phyloP scores from a whole-genome alignment of 1,284 basidiomycete species.

The Ceratobasidium sp. region DNA sequence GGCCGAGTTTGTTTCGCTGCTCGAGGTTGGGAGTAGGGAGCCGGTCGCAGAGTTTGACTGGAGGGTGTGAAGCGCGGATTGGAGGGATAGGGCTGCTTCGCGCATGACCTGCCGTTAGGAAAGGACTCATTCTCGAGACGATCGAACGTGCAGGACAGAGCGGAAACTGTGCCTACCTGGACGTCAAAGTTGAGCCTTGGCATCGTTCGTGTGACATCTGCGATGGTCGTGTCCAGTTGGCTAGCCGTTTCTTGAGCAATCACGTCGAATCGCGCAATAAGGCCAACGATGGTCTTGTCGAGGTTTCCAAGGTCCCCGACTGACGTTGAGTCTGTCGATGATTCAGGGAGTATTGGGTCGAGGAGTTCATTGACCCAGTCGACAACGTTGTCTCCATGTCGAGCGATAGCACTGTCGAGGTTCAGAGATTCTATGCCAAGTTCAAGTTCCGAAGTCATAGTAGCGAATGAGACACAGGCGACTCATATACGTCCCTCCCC shows the following conservation, averaged over 20 bases:
- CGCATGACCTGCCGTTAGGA: constrained; percentile 65
- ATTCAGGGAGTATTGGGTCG: constrained; percentile 46
- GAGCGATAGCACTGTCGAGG: constrained; percentile 8
- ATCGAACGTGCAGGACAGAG: background rate
- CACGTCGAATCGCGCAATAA: constrained; percentile 79
- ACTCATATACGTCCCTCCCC: too few relatives aligned
- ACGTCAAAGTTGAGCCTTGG: constrained; percentile 90
- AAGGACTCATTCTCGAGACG: background rate
- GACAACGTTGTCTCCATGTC: constrained; percentile 43
- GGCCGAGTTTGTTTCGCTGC: constrained; percentile 60
- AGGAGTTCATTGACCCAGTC: constrained; percentile 46
- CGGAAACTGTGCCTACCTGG: constrained; percentile 57
- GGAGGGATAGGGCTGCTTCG: constrained; percentile 81
- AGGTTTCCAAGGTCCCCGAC: constrained; percentile 64
- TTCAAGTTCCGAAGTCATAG: constrained; percentile 9
- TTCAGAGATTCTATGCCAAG: constrained; percentile 3
- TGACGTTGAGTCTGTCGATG: constrained; percentile 58
- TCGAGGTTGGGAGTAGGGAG: constrained; percentile 51
- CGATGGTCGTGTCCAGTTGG: constrained; percentile 83
- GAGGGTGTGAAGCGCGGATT: constrained; percentile 65
- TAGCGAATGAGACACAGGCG: too few relatives aligned
- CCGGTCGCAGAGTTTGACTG: constrained; percentile 51
- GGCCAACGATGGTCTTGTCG: constrained; percentile 72
- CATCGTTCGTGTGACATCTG: constrained; percentile 86
- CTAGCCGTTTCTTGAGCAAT: constrained; percentile 85